These are phyloP conservation scores for Tylopilus plumbeoviolaceoides DNA, from an alignment of 768 basidiomycete species.

Conservation along the genomic window DNA sequence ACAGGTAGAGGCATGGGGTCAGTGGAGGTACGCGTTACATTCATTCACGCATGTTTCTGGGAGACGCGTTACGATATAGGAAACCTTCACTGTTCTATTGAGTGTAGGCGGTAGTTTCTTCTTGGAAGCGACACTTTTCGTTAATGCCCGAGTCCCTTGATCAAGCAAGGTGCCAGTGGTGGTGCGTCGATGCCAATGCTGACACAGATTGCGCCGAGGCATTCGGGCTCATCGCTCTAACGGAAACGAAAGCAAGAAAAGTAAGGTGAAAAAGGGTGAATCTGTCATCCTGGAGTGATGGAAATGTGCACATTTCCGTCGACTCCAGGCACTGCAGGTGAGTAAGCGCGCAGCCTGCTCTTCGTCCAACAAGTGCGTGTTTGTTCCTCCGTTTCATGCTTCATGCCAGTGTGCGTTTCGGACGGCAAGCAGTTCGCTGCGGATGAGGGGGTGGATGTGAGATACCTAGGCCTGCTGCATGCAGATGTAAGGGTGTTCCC, in stretches of 20 bases:
- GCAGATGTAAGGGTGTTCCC: too few species aligned
- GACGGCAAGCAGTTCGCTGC: slow-evolving; percentile 60
- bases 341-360: slow-evolving; percentile 34
- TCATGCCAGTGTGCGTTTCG: slow-evolving; percentile 48
- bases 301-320: slow-evolving; percentile 41
- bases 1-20: slow-evolving; percentile 78
- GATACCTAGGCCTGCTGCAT: too few species aligned
- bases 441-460: slow-evolving; percentile 73
- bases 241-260: slow-evolving; percentile 3
- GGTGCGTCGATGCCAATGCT: neutral
- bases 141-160: slow-evolving; percentile 18
- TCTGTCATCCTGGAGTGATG: slow-evolving; percentile 54
- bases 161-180: neutral
- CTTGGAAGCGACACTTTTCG: slow-evolving; percentile 6
- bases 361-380: slow-evolving; percentile 61
- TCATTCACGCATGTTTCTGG: slow-evolving; percentile 8
- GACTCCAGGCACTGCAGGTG: slow-evolving; percentile 75
- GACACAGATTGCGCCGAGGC: slow-evolving; percentile 26
- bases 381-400: slow-evolving; percentile 68
- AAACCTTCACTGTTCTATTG: slow-evolving; percentile 71
- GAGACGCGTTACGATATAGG: slow-evolving; percentile 36
- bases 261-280: slow-evolving; percentile 40
- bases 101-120: slow-evolving; percentile 41
- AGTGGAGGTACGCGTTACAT: slow-evolving; percentile 53
- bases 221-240: slow-evolving; percentile 77